phyloP scores from a whole-genome alignment of 805 yeast species.

The Metschnikowia noctiluminum region DNA sequence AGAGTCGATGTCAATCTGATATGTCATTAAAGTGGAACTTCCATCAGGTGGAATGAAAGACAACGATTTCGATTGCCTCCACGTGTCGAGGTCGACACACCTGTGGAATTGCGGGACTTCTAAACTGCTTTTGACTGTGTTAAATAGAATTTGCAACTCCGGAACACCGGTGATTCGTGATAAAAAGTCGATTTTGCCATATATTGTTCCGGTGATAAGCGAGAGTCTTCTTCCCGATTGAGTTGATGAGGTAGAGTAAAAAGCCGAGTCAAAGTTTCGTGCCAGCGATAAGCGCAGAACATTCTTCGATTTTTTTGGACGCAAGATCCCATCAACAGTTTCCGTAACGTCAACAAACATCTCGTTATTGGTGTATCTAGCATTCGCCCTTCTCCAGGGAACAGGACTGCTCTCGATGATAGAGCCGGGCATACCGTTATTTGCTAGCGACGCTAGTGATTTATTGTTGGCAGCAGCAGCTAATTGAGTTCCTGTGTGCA shows the following conservation, averaged over 20 bases:
- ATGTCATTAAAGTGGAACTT: constrained; percentile 55
- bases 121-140: constrained; percentile 42
- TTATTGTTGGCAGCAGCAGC: constrained; percentile 27
- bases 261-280: constrained; percentile 22
- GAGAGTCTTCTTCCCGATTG: constrained; percentile 20
- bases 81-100: constrained; percentile 55
- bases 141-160: constrained; percentile 55
- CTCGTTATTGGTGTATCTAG: constrained; percentile 77
- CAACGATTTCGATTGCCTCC: constrained; percentile 50
- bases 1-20: constrained; percentile 51
- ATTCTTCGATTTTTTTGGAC: constrained; percentile 11
- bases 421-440: constrained; percentile 4
- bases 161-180: constrained; percentile 81
- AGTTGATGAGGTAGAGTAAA: constrained; percentile 20
- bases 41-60: constrained; percentile 91
- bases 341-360: constrained; percentile 82
- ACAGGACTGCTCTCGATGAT: constrained; percentile 18
- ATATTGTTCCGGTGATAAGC: constrained; percentile 52
- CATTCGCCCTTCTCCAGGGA: constrained; percentile 80
- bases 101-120: constrained; percentile 66
- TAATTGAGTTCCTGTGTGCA: constrained; percentile 39
- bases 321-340: constrained; percentile 51
- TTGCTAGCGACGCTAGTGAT: constrained; percentile 18
- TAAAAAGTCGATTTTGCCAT: constrained; percentile 61
- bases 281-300: constrained; percentile 12